Percentiles rank a stretch among this genome's conserved stretches.
Conservation (phyloP, 495 filamentous ascomycete genomes). For the Oleoguttula mirabilis region DNA sequence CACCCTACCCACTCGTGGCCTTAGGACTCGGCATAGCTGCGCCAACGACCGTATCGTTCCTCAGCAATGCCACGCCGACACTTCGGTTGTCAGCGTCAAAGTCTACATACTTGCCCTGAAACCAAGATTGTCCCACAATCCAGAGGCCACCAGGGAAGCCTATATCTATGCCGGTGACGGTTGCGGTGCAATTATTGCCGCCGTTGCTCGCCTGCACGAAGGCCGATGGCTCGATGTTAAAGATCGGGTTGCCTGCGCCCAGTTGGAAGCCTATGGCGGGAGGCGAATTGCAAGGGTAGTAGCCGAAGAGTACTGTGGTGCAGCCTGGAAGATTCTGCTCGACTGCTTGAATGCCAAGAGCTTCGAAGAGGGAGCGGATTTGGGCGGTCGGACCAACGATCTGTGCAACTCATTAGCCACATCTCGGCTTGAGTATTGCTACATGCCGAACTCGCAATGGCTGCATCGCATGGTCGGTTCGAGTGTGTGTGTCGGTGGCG, state of each 20-base stretch:
- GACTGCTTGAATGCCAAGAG: slow-evolving; percentile 6
- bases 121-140: slow-evolving; percentile 9
- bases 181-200: slow-evolving; percentile 8
- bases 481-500: too few species aligned
- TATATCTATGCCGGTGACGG: not conserved
- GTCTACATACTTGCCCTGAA: slow-evolving; percentile 11
- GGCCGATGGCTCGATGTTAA: slow-evolving; percentile 7
- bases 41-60: not conserved
- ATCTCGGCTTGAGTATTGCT: too few species aligned
- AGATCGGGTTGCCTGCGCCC: not conserved
- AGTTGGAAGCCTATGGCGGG: slow-evolving; percentile 2
- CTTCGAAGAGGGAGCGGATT: slow-evolving; percentile 1
- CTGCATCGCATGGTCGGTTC: too few species aligned
- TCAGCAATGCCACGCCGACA: slow-evolving; percentile 3
- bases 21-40: not conserved
- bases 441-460: too few species aligned
- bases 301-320: slow-evolving; percentile 1
- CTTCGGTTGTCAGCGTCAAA: not conserved
- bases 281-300: slow-evolving; percentile 8
- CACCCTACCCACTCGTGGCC: too few species aligned
- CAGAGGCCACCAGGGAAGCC: not conserved
- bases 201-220: slow-evolving; percentile 5
- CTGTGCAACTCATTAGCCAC: too few species aligned
- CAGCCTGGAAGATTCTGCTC: slow-evolving; percentile 4
- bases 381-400: slow-evolving; percentile 6